These are phyloP conservation scores for Catunica adiposa DNA, from an alignment of 2,329 filamentous ascomycete genomes.

Conservation along the genomic window DNA sequence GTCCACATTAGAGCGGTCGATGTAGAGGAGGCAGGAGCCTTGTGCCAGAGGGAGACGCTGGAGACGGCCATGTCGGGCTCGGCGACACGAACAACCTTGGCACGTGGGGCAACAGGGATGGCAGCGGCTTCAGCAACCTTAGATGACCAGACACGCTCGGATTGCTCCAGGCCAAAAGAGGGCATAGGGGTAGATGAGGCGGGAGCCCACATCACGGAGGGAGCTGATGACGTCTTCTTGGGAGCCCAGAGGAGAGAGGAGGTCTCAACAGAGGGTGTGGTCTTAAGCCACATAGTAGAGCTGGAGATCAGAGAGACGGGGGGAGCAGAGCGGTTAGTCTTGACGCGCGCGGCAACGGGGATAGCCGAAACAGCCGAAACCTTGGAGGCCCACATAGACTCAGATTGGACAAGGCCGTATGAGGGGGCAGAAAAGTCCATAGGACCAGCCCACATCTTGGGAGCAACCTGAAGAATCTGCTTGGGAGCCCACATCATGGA, in stretches of 20 bases:
- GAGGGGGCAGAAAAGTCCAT: neutral
- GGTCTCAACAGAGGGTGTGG: conserved; percentile 5
- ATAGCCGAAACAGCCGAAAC: neutral
- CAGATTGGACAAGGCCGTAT: neutral
- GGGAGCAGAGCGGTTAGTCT: neutral
- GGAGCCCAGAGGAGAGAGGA: conserved; percentile 18
- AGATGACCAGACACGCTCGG: neutral
- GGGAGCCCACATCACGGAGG: conserved; percentile 6
- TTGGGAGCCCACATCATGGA: conserved; percentile 17
- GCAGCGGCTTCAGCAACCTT: no score
- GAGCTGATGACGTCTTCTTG: neutral
- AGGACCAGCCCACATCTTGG: neutral
- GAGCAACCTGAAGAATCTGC: conserved; percentile 4
- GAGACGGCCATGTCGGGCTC: no score
- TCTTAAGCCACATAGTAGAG: neutral
- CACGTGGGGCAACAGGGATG: no score
- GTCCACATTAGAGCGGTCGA: neutral
- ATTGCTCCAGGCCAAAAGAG: neutral
- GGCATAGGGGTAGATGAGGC: neutral
- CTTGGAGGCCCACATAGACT: neutral
- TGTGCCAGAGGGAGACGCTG: no score
- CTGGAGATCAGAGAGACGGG: neutral
- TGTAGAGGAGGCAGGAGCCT: no score
- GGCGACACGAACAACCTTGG: no score
- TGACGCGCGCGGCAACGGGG: neutral